Base-by-base conservation (phyloP, 139 green algal genomes). In the Chlamydomonas sp. region DNA sequence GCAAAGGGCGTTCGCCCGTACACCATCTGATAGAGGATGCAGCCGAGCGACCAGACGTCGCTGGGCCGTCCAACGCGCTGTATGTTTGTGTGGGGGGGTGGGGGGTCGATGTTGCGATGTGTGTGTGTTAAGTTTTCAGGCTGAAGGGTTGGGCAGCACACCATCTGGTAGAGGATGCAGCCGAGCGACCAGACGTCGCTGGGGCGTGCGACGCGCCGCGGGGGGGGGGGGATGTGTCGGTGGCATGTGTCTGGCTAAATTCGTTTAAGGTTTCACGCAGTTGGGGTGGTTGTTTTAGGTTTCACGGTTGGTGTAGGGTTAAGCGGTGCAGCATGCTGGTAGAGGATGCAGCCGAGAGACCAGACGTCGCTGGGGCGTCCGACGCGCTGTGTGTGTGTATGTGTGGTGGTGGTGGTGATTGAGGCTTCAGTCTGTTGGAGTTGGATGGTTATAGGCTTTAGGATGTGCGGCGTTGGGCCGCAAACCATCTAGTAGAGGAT, bases 301-400 rank as follows among this genome's bases (percentile, higher is more conserved):
- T n/a, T n/a, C n/a, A n/a, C n/a, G n/a, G n/a, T n/a, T n/a, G n/a
- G n/a, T n/a, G n/a, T n/a, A 88, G 90, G n/a, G 89, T 92, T 47
- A 75, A 79, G 8, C 90, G 88, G 72, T 96, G 92, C 29, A 90
- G 86, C 92, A 98, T 98, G n/a, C 76, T 98, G 92, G 82, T 98
- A 98, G 34, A 98, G 83, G 76, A 98, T 98, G 86, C 92, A 98
- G 39, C 92, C 91, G 6, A 97, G 81, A 33, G n/a, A n/a, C n/a
- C n/a, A n/a, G n/a, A n/a, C n/a, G 81, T n/a, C n/a, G n/a, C n/a
- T n/a, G n/a, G n/a, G n/a, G n/a, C n/a, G n/a, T n/a, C n/a, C n/a
- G n/a, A n/a, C n/a, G n/a, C n/a, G n/a, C n/a, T n/a, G n/a, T n/a
- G n/a, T n/a, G n/a, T n/a, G n/a, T n/a, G n/a, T n/a, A n/a, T n/a